Evolutionary conservation across 139 green algal species (phyloP).

Genomic region (Coccomyxa sp.): DNA sequence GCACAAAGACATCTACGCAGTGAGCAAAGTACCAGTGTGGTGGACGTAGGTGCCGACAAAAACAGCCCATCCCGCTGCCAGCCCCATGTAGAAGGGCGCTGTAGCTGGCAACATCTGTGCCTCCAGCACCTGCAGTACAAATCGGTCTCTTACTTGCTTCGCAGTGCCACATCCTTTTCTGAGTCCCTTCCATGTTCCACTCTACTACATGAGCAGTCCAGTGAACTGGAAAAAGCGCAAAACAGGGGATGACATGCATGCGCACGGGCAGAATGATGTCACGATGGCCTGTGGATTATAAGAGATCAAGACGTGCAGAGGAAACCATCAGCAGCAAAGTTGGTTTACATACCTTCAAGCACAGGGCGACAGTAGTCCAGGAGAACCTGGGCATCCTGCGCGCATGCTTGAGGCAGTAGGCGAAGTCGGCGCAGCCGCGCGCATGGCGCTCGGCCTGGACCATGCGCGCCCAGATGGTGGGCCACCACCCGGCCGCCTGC

Average conservation of each 20-base stretch:
- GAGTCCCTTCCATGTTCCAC: too few relatives aligned
- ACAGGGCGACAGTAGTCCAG: constrained; percentile 2
- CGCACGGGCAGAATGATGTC: too few relatives aligned
- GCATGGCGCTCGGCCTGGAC: constrained; percentile 39
- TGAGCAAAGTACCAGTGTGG: background rate
- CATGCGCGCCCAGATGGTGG: constrained; percentile 21
- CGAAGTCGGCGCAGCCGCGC: constrained; percentile 32
- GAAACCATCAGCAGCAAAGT: too few relatives aligned
- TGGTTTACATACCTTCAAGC: background rate
- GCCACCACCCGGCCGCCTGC: constrained; percentile 7
- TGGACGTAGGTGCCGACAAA: background rate
- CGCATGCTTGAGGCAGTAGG: constrained; percentile 22
- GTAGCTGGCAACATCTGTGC: constrained; percentile 1
- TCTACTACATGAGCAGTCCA: too few relatives aligned
- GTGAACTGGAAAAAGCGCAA: too few relatives aligned
- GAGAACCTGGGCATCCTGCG: background rate
- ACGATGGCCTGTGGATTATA: too few relatives aligned
- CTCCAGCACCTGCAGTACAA: constrained; percentile 6
- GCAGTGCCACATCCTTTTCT: too few relatives aligned
- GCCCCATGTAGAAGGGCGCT: constrained; percentile 11
- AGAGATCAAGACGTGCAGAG: too few relatives aligned
- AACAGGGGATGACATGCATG: too few relatives aligned
- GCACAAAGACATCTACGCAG: too few relatives aligned
- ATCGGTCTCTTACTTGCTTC: background rate
- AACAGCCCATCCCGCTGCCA: constrained; percentile 4